These are phyloP conservation scores for Candida hispaniensis DNA, from an alignment of 805 yeast genomes.

Conservation along the genomic window DNA sequence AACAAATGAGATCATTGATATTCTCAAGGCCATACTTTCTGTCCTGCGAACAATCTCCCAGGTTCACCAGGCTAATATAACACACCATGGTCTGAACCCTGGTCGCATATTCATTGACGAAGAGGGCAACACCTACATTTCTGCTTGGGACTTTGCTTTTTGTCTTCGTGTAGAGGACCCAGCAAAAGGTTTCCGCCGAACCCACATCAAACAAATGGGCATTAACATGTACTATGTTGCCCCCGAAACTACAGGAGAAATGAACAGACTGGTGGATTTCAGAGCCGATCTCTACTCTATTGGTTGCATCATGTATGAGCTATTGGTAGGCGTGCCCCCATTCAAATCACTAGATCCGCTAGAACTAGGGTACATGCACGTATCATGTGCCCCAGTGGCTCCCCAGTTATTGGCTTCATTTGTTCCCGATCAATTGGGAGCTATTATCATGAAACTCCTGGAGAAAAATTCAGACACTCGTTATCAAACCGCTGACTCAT, in stretches of 20 bases:
- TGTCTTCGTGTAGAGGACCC: slow-evolving; percentile 35
- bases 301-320: slow-evolving; percentile 42
- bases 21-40: slow-evolving; percentile 23
- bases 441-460: slow-evolving; percentile 35
- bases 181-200: slow-evolving; percentile 34
- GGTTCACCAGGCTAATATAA: slow-evolving; percentile 35
- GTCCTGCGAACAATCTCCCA: slow-evolving; percentile 24
- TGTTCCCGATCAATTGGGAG: slow-evolving; percentile 28
- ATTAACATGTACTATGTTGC: slow-evolving; percentile 39
- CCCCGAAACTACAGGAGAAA: slow-evolving; percentile 40
- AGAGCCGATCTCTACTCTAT: slow-evolving; percentile 41
- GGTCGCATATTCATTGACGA: slow-evolving; percentile 32
- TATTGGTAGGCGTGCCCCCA: slow-evolving; percentile 38
- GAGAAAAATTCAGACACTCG: slow-evolving; percentile 35
- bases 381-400: slow-evolving; percentile 34
- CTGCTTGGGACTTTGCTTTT: slow-evolving; percentile 43
- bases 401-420: slow-evolving; percentile 29
- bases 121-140: slow-evolving; percentile 31
- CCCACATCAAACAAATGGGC: slow-evolving; percentile 32
- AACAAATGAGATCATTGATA: slow-evolving; percentile 21
- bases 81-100: slow-evolving; percentile 39
- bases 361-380: slow-evolving; percentile 34
- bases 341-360: slow-evolving; percentile 34
- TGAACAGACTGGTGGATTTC: slow-evolving; percentile 33
- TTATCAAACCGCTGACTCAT: slow-evolving; percentile 29